These are phyloP conservation scores for Beauveria medogensis DNA, from an alignment of 2,329 filamentous ascomycete species.

Conservation along the genomic window DNA sequence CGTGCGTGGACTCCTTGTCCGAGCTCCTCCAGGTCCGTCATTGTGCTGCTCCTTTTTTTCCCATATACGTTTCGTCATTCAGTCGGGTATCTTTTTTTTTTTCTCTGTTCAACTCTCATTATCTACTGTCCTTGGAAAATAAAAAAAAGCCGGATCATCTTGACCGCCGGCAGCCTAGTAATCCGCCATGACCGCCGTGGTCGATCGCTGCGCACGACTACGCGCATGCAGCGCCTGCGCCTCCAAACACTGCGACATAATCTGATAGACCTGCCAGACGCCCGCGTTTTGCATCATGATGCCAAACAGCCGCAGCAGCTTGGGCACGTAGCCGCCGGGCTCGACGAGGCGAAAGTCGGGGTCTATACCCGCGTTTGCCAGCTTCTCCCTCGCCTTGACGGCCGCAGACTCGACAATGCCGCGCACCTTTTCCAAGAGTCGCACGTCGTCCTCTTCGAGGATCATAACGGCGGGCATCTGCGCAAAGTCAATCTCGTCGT, in stretches of 20 bases:
- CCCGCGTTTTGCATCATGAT: constrained; percentile 82
- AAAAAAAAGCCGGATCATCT: not conserved
- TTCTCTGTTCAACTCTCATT: not conserved
- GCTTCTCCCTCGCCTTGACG: constrained; percentile 59
- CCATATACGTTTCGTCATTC: not conserved
- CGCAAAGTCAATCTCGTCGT: constrained; percentile 68
- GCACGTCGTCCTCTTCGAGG: constrained; percentile 83
- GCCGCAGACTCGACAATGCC: constrained; percentile 72
- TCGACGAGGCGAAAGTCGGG: constrained; percentile 47
- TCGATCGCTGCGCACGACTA: constrained; percentile 2
- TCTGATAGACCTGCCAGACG: constrained; percentile 69
- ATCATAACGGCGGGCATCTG: constrained; percentile 84
- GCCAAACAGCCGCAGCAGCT: constrained; percentile 75
- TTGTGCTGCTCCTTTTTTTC: not conserved
- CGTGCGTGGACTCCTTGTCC: too few relatives aligned
- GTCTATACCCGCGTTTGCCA: constrained; percentile 44
- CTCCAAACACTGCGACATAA: constrained; percentile 49
- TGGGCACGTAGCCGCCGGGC: constrained; percentile 71
- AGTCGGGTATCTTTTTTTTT: not conserved
- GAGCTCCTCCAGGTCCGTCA: not conserved
- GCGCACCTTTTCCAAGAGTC: constrained; percentile 73
- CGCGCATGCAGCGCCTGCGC: constrained; percentile 32
- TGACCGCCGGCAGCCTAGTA: not conserved
- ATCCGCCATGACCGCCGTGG: not conserved
- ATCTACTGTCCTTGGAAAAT: not conserved